Base-by-base conservation (phyloP, 2,329 filamentous ascomycete species). In the Phyllosticta citriasiana region DNA sequence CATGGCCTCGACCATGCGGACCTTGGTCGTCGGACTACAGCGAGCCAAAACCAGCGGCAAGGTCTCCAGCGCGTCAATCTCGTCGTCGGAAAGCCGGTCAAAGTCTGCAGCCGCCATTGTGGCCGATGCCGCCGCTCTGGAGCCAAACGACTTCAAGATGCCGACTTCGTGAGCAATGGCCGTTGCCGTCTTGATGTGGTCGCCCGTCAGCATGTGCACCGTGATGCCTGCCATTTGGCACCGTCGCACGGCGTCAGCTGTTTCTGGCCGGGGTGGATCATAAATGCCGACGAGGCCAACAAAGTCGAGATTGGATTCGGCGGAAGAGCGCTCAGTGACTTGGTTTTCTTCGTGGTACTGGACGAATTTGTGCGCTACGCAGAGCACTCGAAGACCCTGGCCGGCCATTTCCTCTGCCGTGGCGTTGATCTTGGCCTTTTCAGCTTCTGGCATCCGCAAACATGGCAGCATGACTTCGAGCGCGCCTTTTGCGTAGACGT, bases 201-300 rank as follows among this genome's bases (percentile, higher is more conserved):
- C 77, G 53, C 77, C 77, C 50, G 77, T 79, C 27, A 79, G 70
- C 77, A 79, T 79, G 64, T 79, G 77, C 1, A 79, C 77, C 0
- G 73, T 76, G 54, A 79, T 78, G n/a, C 77, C 77, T 52, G 77
- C 77, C 51, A 72, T 68, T 62, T 78, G 76, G 40, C 77, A 79
- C 60, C 76, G 72, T 26, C 70, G 70, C 55, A 79, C 77, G 16
- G 77, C 76, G 40, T 71, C 81, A 24, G 86, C 88, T 0, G 91
- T 91, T 75, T 95, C 91, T 2, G 85, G 83, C 1, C 91, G 88
- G 60, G 90, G 91, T 3, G 91, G 91, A 66, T 96, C 91, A 70
- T 94, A 93, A 64, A 96, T 87, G 61, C 90, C 91, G 56, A 88
- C 86, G 9, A 96, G 81, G n/a, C 91, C 92, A 14, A 89, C 82